Base-by-base conservation (phyloP, 306 rosid species). In the Gleditsia sinensis region DNA sequence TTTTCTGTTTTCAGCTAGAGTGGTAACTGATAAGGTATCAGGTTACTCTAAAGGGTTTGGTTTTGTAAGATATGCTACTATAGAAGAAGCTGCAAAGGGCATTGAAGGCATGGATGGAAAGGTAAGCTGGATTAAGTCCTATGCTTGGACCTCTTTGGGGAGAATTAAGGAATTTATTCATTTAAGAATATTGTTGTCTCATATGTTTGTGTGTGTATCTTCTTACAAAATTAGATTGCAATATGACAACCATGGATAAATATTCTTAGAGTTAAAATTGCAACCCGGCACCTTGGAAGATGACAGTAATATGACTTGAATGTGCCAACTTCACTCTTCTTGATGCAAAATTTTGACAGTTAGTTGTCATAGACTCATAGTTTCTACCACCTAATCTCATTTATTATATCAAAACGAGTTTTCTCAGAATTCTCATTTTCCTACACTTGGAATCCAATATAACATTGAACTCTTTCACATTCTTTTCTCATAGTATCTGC, bases 21-120 rank as follows among this genome's bases (percentile, higher is more conserved):
- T 94, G 58, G 97, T 92, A 75, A 87, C 97, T 40, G 99, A 94
- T 83, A 77, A 93, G 51, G 93, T 48, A 67, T 85, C 99, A 6
- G 99, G 99, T 72, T 94, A 84, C 74, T 91, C 97, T 19, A 94
- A 90, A 82, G 99, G 96, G 12, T 94, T 87, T 75, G 99, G 99
- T 82, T 94, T 94, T 79, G 99, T 94, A 67, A 85, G 57, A 36
- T 92, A 92, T 88, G 83, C 92, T 19, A 90, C 87, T 46, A 53
- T 92, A 71, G 97, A 90, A 67, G 99, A 79, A 42, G 97, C 99
- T 51, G 86, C 82, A 54, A 88, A 87, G 80, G 97, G 99, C 73
- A 94, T 90, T 28, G 87, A 90, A 72, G 99, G 99, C 77, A 94
- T 94, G 99, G 95, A 94, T 86, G 99, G 99, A 58, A 82, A 87